Conservation (phyloP, 2,329 filamentous ascomycete genomes). For the Chaetomium sp. region DNA sequence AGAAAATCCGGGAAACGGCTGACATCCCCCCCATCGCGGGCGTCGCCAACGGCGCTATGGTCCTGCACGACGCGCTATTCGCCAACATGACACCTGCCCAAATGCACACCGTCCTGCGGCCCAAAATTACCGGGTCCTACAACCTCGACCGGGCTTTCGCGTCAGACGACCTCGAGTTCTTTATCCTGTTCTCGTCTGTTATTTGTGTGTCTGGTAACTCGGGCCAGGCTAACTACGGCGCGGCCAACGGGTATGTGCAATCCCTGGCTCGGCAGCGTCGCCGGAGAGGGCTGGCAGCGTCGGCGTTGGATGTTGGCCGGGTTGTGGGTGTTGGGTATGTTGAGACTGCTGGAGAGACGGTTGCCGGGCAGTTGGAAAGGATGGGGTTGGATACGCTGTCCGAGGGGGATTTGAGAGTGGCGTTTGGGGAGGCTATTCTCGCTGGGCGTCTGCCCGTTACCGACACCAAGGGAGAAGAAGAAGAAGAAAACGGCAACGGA, state of each 20-base stretch:
- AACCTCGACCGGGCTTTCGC: slow-evolving; percentile 30
- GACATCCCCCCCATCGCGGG: slow-evolving; percentile 1
- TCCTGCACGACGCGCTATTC: neutral
- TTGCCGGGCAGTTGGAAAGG: slow-evolving; percentile 10
- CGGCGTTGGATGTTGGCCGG: slow-evolving; percentile 27
- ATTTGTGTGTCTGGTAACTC: slow-evolving; percentile 23
- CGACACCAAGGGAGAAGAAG: neutral
- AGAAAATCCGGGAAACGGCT: too few species aligned
- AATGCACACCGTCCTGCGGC: slow-evolving; percentile 21
- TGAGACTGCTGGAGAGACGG: slow-evolving; percentile 15
- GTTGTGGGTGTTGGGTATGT: slow-evolving; percentile 39
- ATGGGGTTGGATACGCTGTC: slow-evolving; percentile 12
- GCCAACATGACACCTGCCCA: neutral
- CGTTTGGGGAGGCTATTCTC: too few species aligned
- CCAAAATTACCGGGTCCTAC: slow-evolving; percentile 29
- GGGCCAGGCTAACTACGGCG: slow-evolving; percentile 37
- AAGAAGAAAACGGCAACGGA: neutral
- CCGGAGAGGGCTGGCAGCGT: neutral
- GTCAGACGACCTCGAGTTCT: slow-evolving; percentile 29
- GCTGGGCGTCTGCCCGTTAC: neutral
- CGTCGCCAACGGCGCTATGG: neutral
- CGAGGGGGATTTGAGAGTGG: slow-evolving; percentile 21
- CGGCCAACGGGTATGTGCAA: slow-evolving; percentile 36
- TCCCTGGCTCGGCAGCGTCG: slow-evolving; percentile 21
- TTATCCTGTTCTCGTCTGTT: slow-evolving; percentile 29